A percentile compares a stretch with the other conserved stretches of the same genome.
phyloP scores from a whole-genome alignment of 768 basidiomycete genomes.

The Rhodosporidiobolus sp. region DNA sequence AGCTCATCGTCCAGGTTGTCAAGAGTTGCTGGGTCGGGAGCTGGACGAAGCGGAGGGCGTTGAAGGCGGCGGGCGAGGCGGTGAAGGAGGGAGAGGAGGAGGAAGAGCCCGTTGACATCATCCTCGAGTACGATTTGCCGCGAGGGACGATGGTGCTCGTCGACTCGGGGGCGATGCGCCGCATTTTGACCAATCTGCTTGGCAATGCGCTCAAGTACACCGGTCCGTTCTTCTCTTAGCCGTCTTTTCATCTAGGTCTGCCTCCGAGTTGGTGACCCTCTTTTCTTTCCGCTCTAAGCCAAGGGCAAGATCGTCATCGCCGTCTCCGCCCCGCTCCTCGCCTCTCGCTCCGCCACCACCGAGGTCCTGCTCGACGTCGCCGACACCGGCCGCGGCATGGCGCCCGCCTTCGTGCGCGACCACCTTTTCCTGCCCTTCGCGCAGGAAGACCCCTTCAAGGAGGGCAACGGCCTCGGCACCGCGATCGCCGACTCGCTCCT shows the following conservation, averaged over 20 bases:
- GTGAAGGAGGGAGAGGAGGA: background rate
- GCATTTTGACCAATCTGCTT: conserved; percentile 41
- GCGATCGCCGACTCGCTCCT: conserved; percentile 3
- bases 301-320: conserved; percentile 33
- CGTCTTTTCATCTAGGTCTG: too few species aligned
- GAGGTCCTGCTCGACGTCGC: background rate
- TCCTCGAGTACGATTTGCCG: conserved; percentile 4
- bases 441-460: conserved; percentile 38
- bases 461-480: conserved; percentile 45
- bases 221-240: background rate
- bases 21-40: background rate
- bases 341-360: background rate
- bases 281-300: too few species aligned
- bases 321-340: conserved; percentile 6
- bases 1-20: background rate
- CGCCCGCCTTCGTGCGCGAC: conserved; percentile 33
- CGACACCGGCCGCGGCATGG: conserved; percentile 12
- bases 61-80: background rate
- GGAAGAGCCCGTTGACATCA: background rate
- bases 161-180: background rate
- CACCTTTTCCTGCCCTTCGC: conserved; percentile 45
- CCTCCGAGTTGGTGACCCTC: too few species aligned
- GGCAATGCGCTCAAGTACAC: conserved; percentile 43
- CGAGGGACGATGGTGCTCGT: background rate
- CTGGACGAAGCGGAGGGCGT: background rate